Percentiles rank a stretch among this genome's conserved stretches.
Evolutionary conservation across 1,284 basidiomycete species (phyloP).

Genomic region (Laetiporus sulphureus): DNA sequence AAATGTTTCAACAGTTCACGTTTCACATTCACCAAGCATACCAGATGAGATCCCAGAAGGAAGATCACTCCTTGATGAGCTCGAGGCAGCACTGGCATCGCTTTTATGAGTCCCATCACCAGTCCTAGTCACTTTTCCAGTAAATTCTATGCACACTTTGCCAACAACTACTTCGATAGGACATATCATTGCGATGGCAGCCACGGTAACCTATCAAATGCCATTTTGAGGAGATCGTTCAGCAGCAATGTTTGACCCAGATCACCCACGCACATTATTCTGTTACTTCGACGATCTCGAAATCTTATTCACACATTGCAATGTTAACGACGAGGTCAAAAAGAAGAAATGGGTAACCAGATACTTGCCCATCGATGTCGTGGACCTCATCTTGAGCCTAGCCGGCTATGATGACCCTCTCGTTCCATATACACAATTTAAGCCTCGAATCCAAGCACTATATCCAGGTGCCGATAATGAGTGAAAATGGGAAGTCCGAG

Average conservation of each 20-base stretch:
- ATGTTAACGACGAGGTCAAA: neutral
- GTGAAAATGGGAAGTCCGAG: conserved; percentile 1
- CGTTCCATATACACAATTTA: conserved; percentile 3
- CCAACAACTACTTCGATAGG: too few species aligned
- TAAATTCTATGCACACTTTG: too few species aligned
- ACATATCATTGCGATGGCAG: too few species aligned
- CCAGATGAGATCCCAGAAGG: too few species aligned
- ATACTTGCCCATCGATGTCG: conserved; percentile 5
- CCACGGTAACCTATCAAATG: conserved; percentile 1
- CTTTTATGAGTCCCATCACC: too few species aligned
- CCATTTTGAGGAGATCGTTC: conserved; percentile 5
- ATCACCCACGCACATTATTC: conserved; percentile 3
- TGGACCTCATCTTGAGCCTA: conserved; percentile 6
- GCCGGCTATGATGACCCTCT: neutral
- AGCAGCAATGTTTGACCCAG: conserved; percentile 9
- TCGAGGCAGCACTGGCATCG: too few species aligned
- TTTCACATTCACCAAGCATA: too few species aligned
- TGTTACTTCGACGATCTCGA: conserved; percentile 11
- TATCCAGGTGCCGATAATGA: conserved; percentile 9
- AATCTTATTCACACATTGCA: conserved; percentile 3
- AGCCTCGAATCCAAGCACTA: conserved; percentile 3
- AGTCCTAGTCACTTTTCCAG: too few species aligned
- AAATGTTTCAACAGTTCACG: too few species aligned
- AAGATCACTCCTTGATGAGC: too few species aligned
- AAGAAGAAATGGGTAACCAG: conserved; percentile 4